A percentile compares a stretch with the other conserved stretches of the same genome.
Evolutionary conservation across 2,329 filamentous ascomycete genomes (phyloP).

Genomic region (Drechslerella coelobrocha): DNA sequence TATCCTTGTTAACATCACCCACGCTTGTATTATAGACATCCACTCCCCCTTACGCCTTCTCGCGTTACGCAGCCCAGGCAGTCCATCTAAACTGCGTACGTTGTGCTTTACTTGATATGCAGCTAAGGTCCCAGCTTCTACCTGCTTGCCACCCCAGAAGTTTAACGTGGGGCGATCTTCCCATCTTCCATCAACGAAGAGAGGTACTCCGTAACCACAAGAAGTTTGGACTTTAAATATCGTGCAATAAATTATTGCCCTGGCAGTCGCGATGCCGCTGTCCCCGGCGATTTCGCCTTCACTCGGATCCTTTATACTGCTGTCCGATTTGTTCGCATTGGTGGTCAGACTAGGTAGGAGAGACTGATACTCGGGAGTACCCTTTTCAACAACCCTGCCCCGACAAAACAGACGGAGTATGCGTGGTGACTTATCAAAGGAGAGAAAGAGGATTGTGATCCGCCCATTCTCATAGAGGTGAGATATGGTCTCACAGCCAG

Average conservation of each 20-base stretch:
- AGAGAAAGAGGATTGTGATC: constrained; percentile 76
- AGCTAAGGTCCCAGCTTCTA: constrained; percentile 62
- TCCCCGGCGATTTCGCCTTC: constrained; percentile 51
- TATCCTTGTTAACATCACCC: constrained; percentile 16
- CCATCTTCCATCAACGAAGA: constrained; percentile 57
- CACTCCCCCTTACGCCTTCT: constrained; percentile 63
- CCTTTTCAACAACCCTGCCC: constrained; percentile 68
- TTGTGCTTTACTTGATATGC: constrained; percentile 68
- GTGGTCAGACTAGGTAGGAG: constrained; percentile 60
- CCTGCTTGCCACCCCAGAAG: constrained; percentile 62
- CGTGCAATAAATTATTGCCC: constrained; percentile 69
- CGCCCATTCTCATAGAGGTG: constrained; percentile 79
- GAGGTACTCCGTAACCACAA: constrained; percentile 71
- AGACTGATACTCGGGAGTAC: constrained; percentile 62
- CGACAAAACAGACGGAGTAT: constrained; percentile 71
- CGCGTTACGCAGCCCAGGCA: constrained; percentile 66
- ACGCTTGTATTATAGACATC: constrained; percentile 54
- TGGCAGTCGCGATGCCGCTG: constrained; percentile 60
- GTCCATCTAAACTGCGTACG: constrained; percentile 65
- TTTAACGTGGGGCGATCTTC: constrained; percentile 66
- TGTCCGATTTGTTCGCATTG: constrained; percentile 28
- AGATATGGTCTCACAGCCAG: constrained; percentile 76
- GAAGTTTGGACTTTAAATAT: constrained; percentile 72
- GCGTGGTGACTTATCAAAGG: constrained; percentile 67
- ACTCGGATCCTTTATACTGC: too few relatives aligned